Evolutionary conservation across 345 rosid genomes (phyloP).

Genomic region (Kernera saxatilis): DNA sequence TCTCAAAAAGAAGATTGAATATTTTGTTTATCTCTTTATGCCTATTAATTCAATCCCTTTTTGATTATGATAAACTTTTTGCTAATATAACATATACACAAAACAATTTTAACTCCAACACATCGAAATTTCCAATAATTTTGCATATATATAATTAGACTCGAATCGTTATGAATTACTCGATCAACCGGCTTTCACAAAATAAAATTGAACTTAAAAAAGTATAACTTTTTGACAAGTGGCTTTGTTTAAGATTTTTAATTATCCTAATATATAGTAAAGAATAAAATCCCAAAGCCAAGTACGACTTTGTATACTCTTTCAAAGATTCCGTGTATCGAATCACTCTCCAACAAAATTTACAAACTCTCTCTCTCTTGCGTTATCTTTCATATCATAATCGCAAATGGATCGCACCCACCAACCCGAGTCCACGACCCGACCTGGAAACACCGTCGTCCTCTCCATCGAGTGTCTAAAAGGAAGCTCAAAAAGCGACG

Average conservation of each 20-base stretch:
- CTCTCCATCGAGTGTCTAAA: slow-evolving; percentile 85
- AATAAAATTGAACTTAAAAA: neutral
- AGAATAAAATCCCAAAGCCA: slow-evolving; percentile 7
- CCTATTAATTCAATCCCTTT: no score
- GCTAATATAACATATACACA: no score
- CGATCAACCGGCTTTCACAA: neutral
- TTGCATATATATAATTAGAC: neutral
- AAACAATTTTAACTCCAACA: no score
- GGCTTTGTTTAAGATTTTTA: neutral
- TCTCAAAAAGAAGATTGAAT: no score
- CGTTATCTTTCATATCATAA: no score
- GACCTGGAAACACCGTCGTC: slow-evolving; percentile 37
- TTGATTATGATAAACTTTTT: no score
- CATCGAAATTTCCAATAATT: no score
- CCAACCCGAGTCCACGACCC: slow-evolving; percentile 37
- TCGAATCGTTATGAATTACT: neutral
- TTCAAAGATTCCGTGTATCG: slow-evolving; percentile 21
- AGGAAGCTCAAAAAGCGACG: slow-evolving; percentile 87
- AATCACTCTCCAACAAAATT: neutral
- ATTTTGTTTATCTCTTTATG: no score
- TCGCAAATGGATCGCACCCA: slow-evolving; percentile 51
- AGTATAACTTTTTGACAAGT: neutral
- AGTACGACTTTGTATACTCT: slow-evolving; percentile 8
- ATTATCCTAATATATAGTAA: neutral
- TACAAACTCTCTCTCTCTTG: neutral